Conservation (phyloP, 768 basidiomycete genomes). For the Tulasnella sp. region DNA sequence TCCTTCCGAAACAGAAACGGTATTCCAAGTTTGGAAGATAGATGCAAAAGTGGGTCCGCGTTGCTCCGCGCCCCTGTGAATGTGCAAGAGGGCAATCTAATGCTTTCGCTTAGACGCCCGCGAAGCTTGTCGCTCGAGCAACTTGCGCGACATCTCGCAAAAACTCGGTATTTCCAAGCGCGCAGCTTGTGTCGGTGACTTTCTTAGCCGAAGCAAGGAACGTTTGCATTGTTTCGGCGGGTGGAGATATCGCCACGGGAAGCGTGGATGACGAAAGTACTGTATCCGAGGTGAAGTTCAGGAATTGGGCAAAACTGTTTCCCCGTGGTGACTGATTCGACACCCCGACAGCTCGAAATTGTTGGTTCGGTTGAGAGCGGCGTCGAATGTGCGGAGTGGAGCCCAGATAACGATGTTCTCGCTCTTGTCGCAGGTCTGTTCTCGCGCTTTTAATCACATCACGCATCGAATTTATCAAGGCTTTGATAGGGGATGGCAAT, state of each 20-base stretch:
- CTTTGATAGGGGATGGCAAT: constrained; percentile 48
- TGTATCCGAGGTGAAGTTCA: not conserved
- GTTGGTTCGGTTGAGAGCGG: constrained; percentile 82
- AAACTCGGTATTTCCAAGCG: not conserved
- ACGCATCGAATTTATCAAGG: not conserved
- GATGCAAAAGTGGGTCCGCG: constrained; percentile 11
- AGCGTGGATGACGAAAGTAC: constrained; percentile 28
- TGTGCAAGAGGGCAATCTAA: not conserved
- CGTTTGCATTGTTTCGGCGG: constrained; percentile 53
- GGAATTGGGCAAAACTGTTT: constrained; percentile 30
- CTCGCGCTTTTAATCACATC: not conserved
- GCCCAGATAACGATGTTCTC: constrained; percentile 80
- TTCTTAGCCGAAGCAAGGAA: constrained; percentile 58
- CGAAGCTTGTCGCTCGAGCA: not conserved
- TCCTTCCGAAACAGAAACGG: constrained; percentile 34
- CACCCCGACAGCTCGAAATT: constrained; percentile 44
- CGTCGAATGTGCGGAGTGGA: constrained; percentile 74
- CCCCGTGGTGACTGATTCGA: constrained; percentile 30
- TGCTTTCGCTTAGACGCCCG: constrained; percentile 11
- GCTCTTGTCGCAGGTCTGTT: constrained; percentile 61
- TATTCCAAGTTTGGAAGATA: constrained; percentile 48
- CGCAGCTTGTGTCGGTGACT: constrained; percentile 49
- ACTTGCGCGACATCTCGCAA: not conserved
- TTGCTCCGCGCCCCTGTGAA: constrained; percentile 13
- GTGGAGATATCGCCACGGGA: constrained; percentile 73